Evolutionary conservation across 2,329 filamentous ascomycete genomes (phyloP).

Genomic region (Fulvia fulva): DNA sequence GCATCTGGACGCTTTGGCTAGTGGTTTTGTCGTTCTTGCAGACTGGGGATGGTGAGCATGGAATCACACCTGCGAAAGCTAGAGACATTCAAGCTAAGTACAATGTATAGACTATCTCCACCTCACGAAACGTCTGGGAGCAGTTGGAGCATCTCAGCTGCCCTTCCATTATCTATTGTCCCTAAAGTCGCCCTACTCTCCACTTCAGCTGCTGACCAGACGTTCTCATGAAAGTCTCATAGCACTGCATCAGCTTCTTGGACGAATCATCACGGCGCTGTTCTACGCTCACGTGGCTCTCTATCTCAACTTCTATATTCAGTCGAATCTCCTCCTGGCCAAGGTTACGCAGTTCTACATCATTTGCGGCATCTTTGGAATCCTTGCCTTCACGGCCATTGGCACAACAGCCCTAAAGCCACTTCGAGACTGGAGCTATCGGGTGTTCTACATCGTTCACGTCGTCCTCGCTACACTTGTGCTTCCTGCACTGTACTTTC

Average conservation of each 20-base stretch:
- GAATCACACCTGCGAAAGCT: not conserved
- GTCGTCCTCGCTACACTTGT: conserved; percentile 49
- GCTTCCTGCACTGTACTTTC: conserved; percentile 50
- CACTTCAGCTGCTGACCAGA: conserved; percentile 50
- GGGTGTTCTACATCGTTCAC: conserved; percentile 55
- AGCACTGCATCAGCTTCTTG: conserved; percentile 54
- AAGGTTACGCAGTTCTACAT: conserved; percentile 56
- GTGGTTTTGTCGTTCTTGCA: conserved; percentile 47
- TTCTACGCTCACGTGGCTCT: conserved; percentile 51
- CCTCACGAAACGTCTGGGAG: conserved; percentile 59
- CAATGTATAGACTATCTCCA: conserved; percentile 55
- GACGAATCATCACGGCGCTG: conserved; percentile 50
- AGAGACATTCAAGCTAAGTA: not conserved
- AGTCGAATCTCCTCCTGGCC: conserved; percentile 48
- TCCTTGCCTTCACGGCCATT: conserved; percentile 43
- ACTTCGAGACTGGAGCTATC: conserved; percentile 46
- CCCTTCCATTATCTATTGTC: conserved; percentile 58
- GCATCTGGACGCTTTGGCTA: conserved; percentile 52
- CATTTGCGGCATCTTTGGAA: conserved; percentile 51
- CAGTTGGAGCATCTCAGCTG: conserved; percentile 56
- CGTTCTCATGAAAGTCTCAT: conserved; percentile 55
- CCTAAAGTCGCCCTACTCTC: conserved; percentile 48
- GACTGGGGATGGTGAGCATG: conserved; percentile 52
- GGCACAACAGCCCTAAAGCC: conserved; percentile 49
- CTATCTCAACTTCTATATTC: conserved; percentile 57